A percentile compares a stretch with the other conserved stretches of the same genome.
These are phyloP conservation scores for Blepharisma stoltei DNA, from an alignment of 73 alveolate species.

Conservation along the genomic window DNA sequence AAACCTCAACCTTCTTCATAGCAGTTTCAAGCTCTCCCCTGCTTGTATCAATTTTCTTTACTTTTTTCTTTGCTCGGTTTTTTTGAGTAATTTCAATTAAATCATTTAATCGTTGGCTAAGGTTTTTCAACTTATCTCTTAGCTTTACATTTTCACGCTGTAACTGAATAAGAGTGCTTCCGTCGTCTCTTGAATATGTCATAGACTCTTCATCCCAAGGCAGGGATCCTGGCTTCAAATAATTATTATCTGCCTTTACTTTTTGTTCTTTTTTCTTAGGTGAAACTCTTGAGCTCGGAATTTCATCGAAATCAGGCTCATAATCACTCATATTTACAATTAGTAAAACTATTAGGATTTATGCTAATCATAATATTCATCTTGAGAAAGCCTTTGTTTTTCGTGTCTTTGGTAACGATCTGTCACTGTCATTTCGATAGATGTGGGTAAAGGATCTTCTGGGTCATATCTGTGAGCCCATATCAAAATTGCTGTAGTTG, in stretches of 20 bases:
- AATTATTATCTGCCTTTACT: no score
- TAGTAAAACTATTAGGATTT: not conserved
- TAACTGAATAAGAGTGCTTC: not conserved
- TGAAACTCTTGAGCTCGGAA: no score
- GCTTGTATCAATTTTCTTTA: not conserved
- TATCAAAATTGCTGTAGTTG: not conserved
- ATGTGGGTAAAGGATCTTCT: not conserved
- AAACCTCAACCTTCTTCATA: not conserved
- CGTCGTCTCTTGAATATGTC: not conserved
- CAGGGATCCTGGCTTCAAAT: not conserved
- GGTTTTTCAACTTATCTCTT: constrained; percentile 7
- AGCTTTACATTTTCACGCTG: constrained; percentile 11
- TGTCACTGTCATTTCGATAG: not conserved
- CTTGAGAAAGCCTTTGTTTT: not conserved
- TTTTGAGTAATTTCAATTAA: not conserved
- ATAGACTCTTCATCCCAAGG: constrained; percentile 26
- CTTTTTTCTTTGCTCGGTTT: not conserved
- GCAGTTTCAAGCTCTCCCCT: not conserved
- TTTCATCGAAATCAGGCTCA: no score
- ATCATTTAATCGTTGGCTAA: not conserved
- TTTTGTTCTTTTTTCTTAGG: no score
- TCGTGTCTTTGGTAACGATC: not conserved
- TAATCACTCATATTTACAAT: no score
- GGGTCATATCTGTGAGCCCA: constrained; percentile 10
- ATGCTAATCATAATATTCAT: not conserved